Conservation (phyloP, 1,284 basidiomycete genomes). For the Chalciporus sp. region DNA sequence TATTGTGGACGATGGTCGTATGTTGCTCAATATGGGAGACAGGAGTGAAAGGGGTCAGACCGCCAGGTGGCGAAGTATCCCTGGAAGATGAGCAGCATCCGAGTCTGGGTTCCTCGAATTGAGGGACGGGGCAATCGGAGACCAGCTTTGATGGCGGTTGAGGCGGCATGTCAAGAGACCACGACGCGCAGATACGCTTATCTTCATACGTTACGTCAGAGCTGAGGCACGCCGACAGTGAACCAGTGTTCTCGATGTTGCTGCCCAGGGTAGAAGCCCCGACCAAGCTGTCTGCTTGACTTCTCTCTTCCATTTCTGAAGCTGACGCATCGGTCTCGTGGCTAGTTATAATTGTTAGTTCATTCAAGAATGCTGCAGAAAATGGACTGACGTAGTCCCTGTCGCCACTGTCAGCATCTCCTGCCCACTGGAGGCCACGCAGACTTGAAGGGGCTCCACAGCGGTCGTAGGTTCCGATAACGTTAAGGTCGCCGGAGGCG, state of each 20-base stretch:
- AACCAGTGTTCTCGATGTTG: background rate
- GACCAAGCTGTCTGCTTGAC: background rate
- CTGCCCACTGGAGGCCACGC: background rate
- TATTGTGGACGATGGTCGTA: background rate
- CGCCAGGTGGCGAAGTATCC: background rate
- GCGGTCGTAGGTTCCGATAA: background rate
- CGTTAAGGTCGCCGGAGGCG: background rate
- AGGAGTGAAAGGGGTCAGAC: background rate
- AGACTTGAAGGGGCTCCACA: constrained; percentile 4
- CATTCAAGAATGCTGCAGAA: background rate
- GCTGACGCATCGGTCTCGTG: background rate
- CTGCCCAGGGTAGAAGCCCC: background rate
- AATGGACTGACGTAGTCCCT: constrained; percentile 2
- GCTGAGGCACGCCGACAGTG: background rate
- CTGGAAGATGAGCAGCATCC: background rate
- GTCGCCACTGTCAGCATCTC: background rate
- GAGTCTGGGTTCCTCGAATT: background rate
- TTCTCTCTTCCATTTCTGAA: background rate
- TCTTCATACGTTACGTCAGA: background rate
- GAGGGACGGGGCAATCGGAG: background rate
- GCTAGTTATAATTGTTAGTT: constrained; percentile 6
- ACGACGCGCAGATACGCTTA: background rate
- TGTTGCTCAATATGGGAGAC: background rate
- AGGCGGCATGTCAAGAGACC: background rate
- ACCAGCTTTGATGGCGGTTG: background rate